These are phyloP conservation scores for Tylopilus sp. DNA, from an alignment of 1,284 basidiomycete species.

Conservation along the genomic window DNA sequence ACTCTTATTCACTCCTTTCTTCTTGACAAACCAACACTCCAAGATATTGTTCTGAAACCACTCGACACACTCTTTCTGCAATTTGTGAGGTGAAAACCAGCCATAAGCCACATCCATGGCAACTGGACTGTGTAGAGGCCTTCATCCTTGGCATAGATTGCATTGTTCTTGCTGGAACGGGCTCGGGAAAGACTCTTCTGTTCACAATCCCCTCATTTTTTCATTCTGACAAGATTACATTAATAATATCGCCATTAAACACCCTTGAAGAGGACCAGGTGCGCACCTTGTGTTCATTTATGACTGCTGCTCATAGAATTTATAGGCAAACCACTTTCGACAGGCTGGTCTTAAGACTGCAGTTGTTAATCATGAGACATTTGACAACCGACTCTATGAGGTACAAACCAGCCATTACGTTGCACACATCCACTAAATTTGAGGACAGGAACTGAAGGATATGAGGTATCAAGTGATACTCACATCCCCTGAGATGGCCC, in stretches of 20 bases:
- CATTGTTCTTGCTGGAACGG: constrained; percentile 1
- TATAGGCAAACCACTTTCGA: background rate
- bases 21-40: background rate
- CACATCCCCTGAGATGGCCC: constrained; percentile 50
- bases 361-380: background rate
- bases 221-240: constrained; percentile 4
- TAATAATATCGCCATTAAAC: constrained; percentile 10
- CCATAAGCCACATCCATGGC: constrained; percentile 8
- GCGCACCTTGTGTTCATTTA: background rate
- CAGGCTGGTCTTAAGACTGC: background rate
- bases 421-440: background rate
- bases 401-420: background rate
- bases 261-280: constrained; percentile 6
- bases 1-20: background rate
- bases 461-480: constrained; percentile 23
- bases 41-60: background rate
- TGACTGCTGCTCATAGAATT: background rate
- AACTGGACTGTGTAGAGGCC: constrained; percentile 10
- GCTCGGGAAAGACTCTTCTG: constrained; percentile 7
- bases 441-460: constrained; percentile 1
- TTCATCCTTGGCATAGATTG: constrained; percentile 3
- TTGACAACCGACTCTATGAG: background rate
- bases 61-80: background rate
- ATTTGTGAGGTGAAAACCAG: background rate
- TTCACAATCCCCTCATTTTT: constrained; percentile 2